A percentile compares a stretch with the other conserved stretches of the same genome.
Evolutionary conservation across 441 rosid species (phyloP).

Genomic region (Pelargonium myrrhifolium): DNA sequence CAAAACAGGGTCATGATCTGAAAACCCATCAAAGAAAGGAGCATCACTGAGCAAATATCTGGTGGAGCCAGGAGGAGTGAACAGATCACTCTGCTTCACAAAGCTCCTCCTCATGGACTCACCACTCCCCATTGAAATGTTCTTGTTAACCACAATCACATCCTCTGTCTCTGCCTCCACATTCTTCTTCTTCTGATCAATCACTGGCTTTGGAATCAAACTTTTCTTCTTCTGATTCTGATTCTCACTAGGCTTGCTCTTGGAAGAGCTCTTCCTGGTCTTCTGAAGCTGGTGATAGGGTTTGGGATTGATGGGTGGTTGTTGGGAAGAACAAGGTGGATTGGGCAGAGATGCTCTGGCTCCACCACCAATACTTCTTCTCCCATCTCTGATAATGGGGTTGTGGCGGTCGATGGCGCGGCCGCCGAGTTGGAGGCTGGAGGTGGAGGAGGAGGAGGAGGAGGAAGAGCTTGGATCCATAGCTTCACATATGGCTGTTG

Average conservation of each 20-base stretch:
- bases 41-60: constrained; percentile 52
- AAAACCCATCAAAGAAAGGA: constrained; percentile 34
- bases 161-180: neutral
- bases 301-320: constrained; percentile 42
- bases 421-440: constrained; percentile 51
- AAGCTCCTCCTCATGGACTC: constrained; percentile 27
- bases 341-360: constrained; percentile 38
- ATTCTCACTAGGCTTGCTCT: constrained; percentile 14
- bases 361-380: constrained; percentile 27
- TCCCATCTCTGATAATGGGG: constrained; percentile 76
- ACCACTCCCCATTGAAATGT: neutral
- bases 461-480: constrained; percentile 42
- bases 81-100: constrained; percentile 32
- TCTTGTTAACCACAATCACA: constrained; percentile 18
- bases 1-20: constrained; percentile 47
- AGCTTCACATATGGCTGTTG: constrained; percentile 57
- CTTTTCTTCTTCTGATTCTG: neutral
- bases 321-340: constrained; percentile 42
- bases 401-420: constrained; percentile 85
- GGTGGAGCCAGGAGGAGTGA: constrained; percentile 70
- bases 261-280: constrained; percentile 22
- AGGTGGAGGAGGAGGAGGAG: constrained; percentile 32
- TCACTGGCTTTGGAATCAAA: constrained; percentile 22
- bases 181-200: constrained; percentile 10
- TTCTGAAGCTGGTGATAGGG: constrained; percentile 47